These are phyloP conservation scores for Panicum virgatum DNA, from an alignment of 202 grass and related monocot species.

Conservation along the genomic window DNA sequence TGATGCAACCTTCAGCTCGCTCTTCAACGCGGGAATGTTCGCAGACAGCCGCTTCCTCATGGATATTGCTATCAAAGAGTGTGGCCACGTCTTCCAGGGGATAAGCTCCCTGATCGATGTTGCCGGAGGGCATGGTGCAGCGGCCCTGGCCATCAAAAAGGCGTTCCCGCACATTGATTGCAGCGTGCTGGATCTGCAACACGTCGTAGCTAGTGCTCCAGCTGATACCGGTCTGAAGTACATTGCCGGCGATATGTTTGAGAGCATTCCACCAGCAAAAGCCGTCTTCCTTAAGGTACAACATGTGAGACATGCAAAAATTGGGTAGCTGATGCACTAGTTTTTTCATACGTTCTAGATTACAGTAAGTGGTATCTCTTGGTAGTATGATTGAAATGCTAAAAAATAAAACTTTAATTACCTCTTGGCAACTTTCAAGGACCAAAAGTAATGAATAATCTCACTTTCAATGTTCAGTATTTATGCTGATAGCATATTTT, in stretches of 20 bases:
- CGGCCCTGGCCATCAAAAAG: conserved; percentile 19
- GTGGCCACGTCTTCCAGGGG: conserved; percentile 23
- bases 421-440: neutral
- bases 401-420: too few species aligned
- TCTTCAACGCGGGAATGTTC: conserved; percentile 2
- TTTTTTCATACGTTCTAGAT: too few species aligned
- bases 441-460: neutral
- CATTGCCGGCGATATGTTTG: conserved; percentile 38
- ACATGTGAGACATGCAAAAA: too few species aligned
- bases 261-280: conserved; percentile 35
- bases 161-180: neutral
- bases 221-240: neutral
- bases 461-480: neutral
- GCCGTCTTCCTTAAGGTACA: conserved; percentile 43
- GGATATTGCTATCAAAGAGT: conserved; percentile 17
- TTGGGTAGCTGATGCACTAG: too few species aligned
- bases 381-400: too few species aligned
- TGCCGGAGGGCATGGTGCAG: conserved; percentile 27
- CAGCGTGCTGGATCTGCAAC: neutral
- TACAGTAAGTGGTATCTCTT: too few species aligned
- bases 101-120: conserved; percentile 43
- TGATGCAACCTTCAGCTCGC: neutral
- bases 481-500: neutral
- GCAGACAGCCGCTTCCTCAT: conserved; percentile 10
- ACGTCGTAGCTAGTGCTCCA: neutral